phyloP scores from a whole-genome alignment of 306 rosid genomes.

The Phaseolus lunatus region DNA sequence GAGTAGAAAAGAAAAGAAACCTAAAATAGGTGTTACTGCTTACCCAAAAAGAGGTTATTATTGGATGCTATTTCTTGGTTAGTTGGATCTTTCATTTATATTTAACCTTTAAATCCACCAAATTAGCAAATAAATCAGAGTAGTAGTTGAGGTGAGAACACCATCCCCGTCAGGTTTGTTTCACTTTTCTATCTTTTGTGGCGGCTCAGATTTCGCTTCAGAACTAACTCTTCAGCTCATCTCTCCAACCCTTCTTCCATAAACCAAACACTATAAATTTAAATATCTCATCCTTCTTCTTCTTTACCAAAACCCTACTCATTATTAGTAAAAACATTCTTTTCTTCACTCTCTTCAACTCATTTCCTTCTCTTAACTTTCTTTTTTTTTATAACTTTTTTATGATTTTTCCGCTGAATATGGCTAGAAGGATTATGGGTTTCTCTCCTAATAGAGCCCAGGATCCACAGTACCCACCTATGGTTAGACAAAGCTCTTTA shows the following conservation, averaged over 20 bases:
- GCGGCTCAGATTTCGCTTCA: constrained; percentile 53
- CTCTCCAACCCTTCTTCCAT: background rate
- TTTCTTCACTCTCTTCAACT: background rate
- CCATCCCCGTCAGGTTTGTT: constrained; percentile 19
- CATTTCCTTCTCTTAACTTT: too few relatives aligned
- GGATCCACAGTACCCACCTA: constrained; percentile 36
- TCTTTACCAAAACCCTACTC: background rate
- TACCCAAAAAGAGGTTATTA: constrained; percentile 4
- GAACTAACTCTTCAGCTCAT: constrained; percentile 20
- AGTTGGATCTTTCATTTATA: constrained; percentile 17
- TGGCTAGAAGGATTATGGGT: constrained; percentile 43
- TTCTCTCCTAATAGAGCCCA: constrained; percentile 48
- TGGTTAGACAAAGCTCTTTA: constrained; percentile 34
- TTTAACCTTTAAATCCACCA: constrained; percentile 44
- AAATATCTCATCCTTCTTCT: background rate
- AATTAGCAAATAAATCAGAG: constrained; percentile 51
- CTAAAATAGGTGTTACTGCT: background rate
- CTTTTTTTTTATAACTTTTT: background rate
- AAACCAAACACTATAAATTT: background rate
- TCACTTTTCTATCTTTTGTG: constrained; percentile 42
- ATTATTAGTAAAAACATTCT: background rate
- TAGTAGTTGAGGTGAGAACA: constrained; percentile 45
- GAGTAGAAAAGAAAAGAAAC: background rate
- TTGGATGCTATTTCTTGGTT: background rate
- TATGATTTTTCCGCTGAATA: background rate